Evolutionary conservation across 192 early-diverging fungal species (phyloP), one percentile per base, ranked within the genome.

Genomic region (Linnemannia schmuckeri): DNA sequence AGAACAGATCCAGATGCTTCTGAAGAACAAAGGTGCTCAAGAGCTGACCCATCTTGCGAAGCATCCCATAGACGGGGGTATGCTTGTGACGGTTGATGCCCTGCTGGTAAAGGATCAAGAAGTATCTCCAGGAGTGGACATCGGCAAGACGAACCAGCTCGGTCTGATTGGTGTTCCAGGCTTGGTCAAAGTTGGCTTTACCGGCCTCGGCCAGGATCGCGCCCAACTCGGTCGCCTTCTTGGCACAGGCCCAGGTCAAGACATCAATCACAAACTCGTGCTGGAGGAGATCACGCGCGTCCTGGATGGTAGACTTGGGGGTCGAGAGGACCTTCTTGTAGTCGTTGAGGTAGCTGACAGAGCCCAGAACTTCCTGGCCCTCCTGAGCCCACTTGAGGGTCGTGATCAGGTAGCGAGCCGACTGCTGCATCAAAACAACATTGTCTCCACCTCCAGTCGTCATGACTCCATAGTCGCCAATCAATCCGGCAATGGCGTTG

Each of bases 381-480:
- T 86, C 72, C 7, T 42, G 27, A 6, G 69, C 88, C 57, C 74
- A 70, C 77, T 76, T 74, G 8, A 83, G 18, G 9, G 85, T 3
- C 42, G 81, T 42, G 68, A 82, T 71, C 75, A 82, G 22, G 70
- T 82, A 82, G 3, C 81, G 74, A 27, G 91, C 85, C 30, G 88
- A 61, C 76, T 94, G 93, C 46, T 85, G 80, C 74, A 85, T 78
- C 70, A 89, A 20, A 2, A 80, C 75, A 22, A 70, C 77, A 44
- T 89, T 89, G 42, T 90, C 87, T 74, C 87, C 87, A 37, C 78
- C 87, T 33, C 81, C 89, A 37, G 93, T 93, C 7, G 93, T 94
- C 74, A 91, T 86, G n/a, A 93, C 92, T 46, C 92, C 93, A 82
- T 82, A 94, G 61, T 93, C 93, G 33, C 79, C 90, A 68, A 91